Evolutionary conservation across 148 eudicot species (phyloP), one percentile per base, ranked within the genome.

Genomic region (Rheum nobile): DNA sequence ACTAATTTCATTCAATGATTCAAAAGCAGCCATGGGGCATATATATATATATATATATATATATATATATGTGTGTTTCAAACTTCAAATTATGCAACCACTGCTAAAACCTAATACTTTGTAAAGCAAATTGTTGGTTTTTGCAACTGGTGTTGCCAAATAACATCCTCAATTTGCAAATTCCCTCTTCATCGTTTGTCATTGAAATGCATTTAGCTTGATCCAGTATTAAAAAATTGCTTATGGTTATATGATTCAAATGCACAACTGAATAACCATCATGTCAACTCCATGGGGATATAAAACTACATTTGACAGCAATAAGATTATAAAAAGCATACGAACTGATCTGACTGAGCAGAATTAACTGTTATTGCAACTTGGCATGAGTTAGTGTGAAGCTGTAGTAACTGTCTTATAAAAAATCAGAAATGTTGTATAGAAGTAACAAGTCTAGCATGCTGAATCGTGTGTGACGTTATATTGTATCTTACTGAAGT

Each of bases 71-170:
- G n/a, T 59, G 6, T 59, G 34, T 59, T 26, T 28, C 67, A 59
- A 28, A 59, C 34, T 59, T 59, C 67, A 59, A 59, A 26, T 59
- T 59, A 59, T 28, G 67, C 67, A 59, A 59, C 67, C 67, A 59
- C 16, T 59, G 31, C 67, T 26, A 10, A 11, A 59, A 28, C 67
- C 67, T 57, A 6, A 10, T 57, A 57, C 32, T 57, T 57, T 57
- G 67, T 57, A 57, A 57, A 57, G 67, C 67, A 57, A 24, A 57
- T 14, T 28, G 67, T 59, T 59, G 34, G 34, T 59, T 59, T 11
- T 14, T 26, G 67, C 4, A 12, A 54, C 13, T 22, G 61, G 12
- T 46, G 52, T 54, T 54, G 61, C 28, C 29, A 21, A 22, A 54
- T 54, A 54, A 54, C 29, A 54, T 54, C 61, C 61, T 52, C 59